These are phyloP conservation scores for Symbiodinium natans DNA, from an alignment of 73 alveolate genomes.

Conservation along the genomic window DNA sequence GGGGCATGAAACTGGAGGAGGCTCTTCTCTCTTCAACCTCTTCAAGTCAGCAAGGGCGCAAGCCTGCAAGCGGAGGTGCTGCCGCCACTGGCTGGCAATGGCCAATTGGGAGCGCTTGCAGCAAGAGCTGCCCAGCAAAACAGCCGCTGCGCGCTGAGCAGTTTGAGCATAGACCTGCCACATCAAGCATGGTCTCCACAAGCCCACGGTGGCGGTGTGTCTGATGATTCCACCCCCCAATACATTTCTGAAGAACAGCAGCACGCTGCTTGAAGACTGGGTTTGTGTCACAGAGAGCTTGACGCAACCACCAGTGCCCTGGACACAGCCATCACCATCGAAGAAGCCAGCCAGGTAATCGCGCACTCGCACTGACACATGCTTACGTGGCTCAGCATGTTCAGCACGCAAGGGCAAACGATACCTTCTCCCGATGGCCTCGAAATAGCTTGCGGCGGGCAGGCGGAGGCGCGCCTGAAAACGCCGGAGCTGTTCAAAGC, in stretches of 20 bases:
- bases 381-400: background rate
- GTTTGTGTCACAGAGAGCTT: background rate
- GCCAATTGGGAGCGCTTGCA: background rate
- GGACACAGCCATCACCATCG: background rate
- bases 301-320: background rate
- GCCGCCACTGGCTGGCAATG: background rate
- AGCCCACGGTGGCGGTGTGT: background rate
- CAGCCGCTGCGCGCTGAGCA: background rate
- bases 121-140: background rate
- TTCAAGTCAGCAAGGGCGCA: background rate
- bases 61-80: background rate
- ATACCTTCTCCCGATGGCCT: background rate
- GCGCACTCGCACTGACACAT: background rate
- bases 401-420: background rate
- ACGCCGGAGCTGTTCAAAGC: background rate
- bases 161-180: background rate
- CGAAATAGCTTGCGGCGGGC: background rate
- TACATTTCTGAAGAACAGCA: background rate
- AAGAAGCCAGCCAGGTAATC: background rate
- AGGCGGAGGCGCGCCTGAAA: background rate
- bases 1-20: background rate
- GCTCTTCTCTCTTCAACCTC: background rate
- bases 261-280: background rate
- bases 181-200: background rate
- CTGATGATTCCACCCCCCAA: background rate